These are phyloP conservation scores for Acarospora socialis DNA, from an alignment of 2,329 filamentous ascomycete species.

Conservation along the genomic window DNA sequence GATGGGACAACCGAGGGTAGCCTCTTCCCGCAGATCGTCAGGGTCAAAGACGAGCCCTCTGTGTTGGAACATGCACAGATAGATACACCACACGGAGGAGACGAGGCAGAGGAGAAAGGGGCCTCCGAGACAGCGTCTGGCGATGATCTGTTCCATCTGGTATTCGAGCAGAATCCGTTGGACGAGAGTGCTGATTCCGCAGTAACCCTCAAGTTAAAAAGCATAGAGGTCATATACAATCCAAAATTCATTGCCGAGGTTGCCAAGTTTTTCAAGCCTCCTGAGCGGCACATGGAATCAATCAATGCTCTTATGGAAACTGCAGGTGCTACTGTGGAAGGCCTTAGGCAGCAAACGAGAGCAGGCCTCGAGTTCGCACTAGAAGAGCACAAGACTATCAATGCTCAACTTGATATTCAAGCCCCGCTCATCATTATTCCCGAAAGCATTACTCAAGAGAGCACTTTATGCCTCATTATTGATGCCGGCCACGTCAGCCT, in stretches of 20 bases:
- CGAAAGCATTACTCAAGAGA: slow-evolving; percentile 70
- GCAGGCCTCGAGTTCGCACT: slow-evolving; percentile 92
- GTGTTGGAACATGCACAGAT: slow-evolving; percentile 33
- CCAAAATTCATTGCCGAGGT: slow-evolving; percentile 83
- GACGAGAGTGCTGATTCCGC: slow-evolving; percentile 86
- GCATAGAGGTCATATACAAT: slow-evolving; percentile 95
- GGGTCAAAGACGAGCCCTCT: slow-evolving; percentile 72
- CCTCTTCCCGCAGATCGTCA: slow-evolving; percentile 86
- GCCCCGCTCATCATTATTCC: slow-evolving; percentile 93
- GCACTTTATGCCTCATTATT: slow-evolving; percentile 77
- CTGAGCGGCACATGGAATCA: slow-evolving; percentile 95
- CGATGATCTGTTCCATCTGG: slow-evolving; percentile 81
- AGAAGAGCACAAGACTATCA: slow-evolving; percentile 95
- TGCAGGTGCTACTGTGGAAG: slow-evolving; percentile 89
- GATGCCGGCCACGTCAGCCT: slow-evolving; percentile 94
- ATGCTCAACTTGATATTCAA: slow-evolving; percentile 88
- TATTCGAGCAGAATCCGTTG: slow-evolving; percentile 88
- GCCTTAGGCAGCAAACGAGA: slow-evolving; percentile 84
- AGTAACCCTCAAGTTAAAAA: slow-evolving; percentile 80
- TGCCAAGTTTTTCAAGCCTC: slow-evolving; percentile 89
- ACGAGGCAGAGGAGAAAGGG: slow-evolving; percentile 25
- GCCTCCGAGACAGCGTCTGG: slow-evolving; percentile 28
- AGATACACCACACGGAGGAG: too few species aligned
- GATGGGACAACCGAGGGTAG: slow-evolving; percentile 89
- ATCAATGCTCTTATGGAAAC: slow-evolving; percentile 92